Conservation (phyloP, 2,329 filamentous ascomycete species). For the Cytospora piceicola region DNA sequence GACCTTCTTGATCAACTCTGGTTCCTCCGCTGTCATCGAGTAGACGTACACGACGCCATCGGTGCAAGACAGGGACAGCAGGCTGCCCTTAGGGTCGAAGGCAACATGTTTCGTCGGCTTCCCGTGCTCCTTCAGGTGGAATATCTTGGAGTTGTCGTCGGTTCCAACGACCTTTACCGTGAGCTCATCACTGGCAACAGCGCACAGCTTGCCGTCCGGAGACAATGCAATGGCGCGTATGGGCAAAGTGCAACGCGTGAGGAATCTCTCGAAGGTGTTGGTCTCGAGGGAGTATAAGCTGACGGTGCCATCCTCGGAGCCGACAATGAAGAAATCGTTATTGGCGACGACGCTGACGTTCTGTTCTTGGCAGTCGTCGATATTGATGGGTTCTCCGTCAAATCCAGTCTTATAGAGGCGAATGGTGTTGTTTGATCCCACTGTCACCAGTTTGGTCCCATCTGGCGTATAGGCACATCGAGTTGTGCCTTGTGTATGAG, state of each 20-base stretch:
- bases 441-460: constrained; percentile 84
- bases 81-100: constrained; percentile 79
- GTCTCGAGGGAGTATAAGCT: constrained; percentile 84
- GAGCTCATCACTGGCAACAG: constrained; percentile 95
- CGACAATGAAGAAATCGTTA: constrained; percentile 83
- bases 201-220: constrained; percentile 81
- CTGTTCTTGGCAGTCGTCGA: constrained; percentile 88
- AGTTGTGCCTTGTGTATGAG: constrained; percentile 83
- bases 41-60: constrained; percentile 93
- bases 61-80: constrained; percentile 80
- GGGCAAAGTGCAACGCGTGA: constrained; percentile 82
- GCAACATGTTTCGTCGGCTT: constrained; percentile 90
- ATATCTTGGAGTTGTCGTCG: constrained; percentile 74
- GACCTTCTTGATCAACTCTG: constrained; percentile 76
- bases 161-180: constrained; percentile 88
- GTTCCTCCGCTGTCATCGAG: constrained; percentile 75
- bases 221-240: constrained; percentile 85
- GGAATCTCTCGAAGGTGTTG: constrained; percentile 76
- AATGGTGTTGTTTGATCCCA: constrained; percentile 90
- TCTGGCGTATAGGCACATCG: constrained; percentile 88
- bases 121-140: constrained; percentile 79
- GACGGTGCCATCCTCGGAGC: constrained; percentile 94
- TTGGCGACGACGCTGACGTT: constrained; percentile 79
- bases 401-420: constrained; percentile 90
- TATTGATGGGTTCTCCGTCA: constrained; percentile 87